Base-by-base conservation (phyloP, 2,329 filamentous ascomycete species). In the Colletotrichum tanaceti region DNA sequence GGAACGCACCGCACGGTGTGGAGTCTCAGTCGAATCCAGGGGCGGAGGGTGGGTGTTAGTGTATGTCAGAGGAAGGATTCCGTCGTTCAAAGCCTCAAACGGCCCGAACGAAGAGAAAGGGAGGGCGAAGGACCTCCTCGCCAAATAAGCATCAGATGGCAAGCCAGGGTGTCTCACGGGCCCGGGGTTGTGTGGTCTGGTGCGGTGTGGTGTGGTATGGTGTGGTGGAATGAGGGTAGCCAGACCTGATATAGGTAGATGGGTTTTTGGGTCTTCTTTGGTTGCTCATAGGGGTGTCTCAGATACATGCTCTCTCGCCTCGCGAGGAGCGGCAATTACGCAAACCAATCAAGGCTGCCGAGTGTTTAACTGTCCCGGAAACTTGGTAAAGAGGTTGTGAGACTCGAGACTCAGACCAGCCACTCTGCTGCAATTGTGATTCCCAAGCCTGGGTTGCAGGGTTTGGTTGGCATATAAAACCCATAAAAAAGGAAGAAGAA, bases 281-380 rank as follows among this genome's bases (percentile, higher is more conserved):
- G 50, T 52, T 61, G 62, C 66, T 65, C 52, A 50, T 4, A 52
- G 50, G 46, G 44, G 32, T 65, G 66, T 65, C 66, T 68, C 62
- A 57, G 66, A 65, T 47, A 57, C 55, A 43, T 65, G n/a, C n/a
- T n/a, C 50, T 50, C 28, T 44, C 43, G 35, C 50, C 44, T 66
- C 50, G 61, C n/a, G 18, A 13, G n/a, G 49, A 60, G 50, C 10
- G 7, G 6, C n/a, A n/a, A n/a, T n/a, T 39, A 61, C 7, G 43
- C 16, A 39, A 28, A 20, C 66, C 62, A 66, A 65, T 41, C 55
- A 52, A 49, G 66, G 54, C 55, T 52, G 50, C 65, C 49, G 38
- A 41, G 46, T 32, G 62, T 68, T 57, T n/a, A 41, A 52, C 49
- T 5, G 50, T 57, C 62, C 62, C 62, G 57, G 43, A 35, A 66